A percentile compares a stretch with the other conserved stretches of the same genome.
Evolutionary conservation across 2,329 filamentous ascomycete species (phyloP).

Genomic region (Ascomycota sp.): DNA sequence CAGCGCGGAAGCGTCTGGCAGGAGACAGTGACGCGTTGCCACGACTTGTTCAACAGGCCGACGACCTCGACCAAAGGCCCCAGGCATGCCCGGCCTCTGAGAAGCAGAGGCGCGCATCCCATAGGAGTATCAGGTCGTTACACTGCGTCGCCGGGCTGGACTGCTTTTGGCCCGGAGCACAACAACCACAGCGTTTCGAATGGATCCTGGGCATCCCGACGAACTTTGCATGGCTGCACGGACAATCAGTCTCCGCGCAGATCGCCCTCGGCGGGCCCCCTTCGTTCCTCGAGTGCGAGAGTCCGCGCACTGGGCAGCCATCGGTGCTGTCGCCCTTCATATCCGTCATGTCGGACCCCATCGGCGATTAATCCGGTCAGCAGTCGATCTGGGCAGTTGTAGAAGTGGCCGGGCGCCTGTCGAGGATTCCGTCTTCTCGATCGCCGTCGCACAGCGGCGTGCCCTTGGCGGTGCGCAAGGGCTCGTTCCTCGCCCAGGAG

Average conservation of each 20-base stretch:
- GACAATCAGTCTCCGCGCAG: background rate
- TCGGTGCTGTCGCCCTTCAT: slow-evolving; percentile 21
- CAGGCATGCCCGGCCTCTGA: background rate
- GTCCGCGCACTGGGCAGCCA: background rate
- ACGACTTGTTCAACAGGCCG: slow-evolving; percentile 2
- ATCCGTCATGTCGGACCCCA: slow-evolving; percentile 20
- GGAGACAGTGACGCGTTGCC: slow-evolving; percentile 4
- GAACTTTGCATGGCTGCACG: background rate
- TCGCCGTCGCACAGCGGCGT: background rate
- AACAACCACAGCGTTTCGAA: background rate
- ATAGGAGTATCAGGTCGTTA: background rate
- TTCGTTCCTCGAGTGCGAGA: background rate
- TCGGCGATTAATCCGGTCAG: slow-evolving; percentile 12
- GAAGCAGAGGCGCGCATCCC: background rate
- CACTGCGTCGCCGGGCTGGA: background rate
- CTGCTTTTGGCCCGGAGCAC: background rate
- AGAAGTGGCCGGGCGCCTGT: slow-evolving; percentile 22
- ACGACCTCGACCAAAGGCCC: background rate
- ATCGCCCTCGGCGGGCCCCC: background rate
- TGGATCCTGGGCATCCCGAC: background rate
- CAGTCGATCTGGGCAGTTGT: slow-evolving; percentile 26
- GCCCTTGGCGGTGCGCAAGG: background rate
- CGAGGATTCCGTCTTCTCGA: slow-evolving; percentile 4
- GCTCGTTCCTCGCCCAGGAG: slow-evolving; percentile 4
- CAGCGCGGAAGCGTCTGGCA: slow-evolving; percentile 2